Base-by-base conservation (phyloP, 106 monocot genomes). In the Dendrobium nobile region DNA sequence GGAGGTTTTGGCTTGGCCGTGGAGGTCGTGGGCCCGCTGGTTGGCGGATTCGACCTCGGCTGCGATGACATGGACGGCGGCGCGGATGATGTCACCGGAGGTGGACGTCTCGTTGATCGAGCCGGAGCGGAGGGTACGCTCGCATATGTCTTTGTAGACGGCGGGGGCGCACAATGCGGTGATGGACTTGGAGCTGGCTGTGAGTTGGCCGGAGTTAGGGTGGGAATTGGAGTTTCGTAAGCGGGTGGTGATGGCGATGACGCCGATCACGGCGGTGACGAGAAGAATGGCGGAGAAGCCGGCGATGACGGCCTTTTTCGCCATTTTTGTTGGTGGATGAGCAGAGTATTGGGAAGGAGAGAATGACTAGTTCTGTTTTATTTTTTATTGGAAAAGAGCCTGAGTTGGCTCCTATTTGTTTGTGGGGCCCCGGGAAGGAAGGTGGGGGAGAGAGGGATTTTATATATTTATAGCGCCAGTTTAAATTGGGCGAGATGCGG, bases 221-320 rank as follows among this genome's bases (percentile, higher is more conserved):
- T 2, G 24, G 1, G 72, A 37, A 5, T 2, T 7, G 41, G 44
- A 41, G 74, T 2, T 37, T 41, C 18, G 67, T 10, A 73, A 51
- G 18, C 65, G 40, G 47, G 10, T 44, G 74, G 28, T 37, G 19
- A 15, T 6, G 16, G 74, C 74, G 11, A 83, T 80, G 16, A 90
- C 64, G 22, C 79, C 85, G 68, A 87, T 64, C 5, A 81, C 81
- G n/a, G 76, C 85, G 1, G 83, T 83, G 24, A 87, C 78, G 9
- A 83, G 41, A 40, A 87, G 77, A 28, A 87, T 41, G 40, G 78
- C 80, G 42, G 81, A 64, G 45, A 86, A 6, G 73, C 75, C 84
- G 13, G 81, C 81, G n/a, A 88, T 20, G 45, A 86, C 11, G 24
- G 47, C 80, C 79, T 74, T 74, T 47, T 90, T 87, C 33, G 81